Base-by-base conservation (phyloP, 2,329 filamentous ascomycete species). In the Cryphonectria radicalis region DNA sequence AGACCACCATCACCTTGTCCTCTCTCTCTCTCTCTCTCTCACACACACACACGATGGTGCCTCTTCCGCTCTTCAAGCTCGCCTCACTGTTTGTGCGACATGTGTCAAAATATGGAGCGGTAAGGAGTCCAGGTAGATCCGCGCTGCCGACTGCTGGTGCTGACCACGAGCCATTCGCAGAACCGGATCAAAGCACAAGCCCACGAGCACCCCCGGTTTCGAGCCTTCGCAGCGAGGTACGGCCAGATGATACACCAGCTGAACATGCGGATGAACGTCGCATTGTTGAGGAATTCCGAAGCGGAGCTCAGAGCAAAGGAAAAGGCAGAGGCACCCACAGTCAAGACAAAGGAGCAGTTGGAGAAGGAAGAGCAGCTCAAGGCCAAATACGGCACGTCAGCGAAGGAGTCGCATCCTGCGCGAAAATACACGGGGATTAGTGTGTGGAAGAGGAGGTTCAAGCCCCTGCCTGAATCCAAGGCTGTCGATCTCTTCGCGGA, bases 91-190 rank as follows among this genome's bases (percentile, higher is more conserved):
- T 91, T 75, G 83, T 91, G 77, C 86, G 88, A 75, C 89, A 91
- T 77, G 81, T 91, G 68, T 91, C 89, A 70, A 91, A 91, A 81
- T 91, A 91, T 84, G 89, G 89, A 77, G 89, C 90, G 69, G 89
- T 91, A 86, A 75, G 88, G 81, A 63, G 40, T 25, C n/a, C 13
- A 42, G 37, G 10, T 19, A 40, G 40, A 32, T 43, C 28, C 65
- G 7, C 37, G 8, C 37, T 57, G 3, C 25, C 28, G 19, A 42
- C 14, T 50, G 32, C 28, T 35, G 28, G 25, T 55, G 55, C 72
- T 71, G 67, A 71, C 59, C 6, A 32, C 35, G 55, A n/a, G 22
- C 22, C 5, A 25, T 57, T 25, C 28, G n/a, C 73, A 91, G 89
- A 91, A 91, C 78, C 88, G 83, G 74, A 91, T 91, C 77, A 91